Conservation (phyloP, 306 rosid genomes). For the Datisca glomerata region DNA sequence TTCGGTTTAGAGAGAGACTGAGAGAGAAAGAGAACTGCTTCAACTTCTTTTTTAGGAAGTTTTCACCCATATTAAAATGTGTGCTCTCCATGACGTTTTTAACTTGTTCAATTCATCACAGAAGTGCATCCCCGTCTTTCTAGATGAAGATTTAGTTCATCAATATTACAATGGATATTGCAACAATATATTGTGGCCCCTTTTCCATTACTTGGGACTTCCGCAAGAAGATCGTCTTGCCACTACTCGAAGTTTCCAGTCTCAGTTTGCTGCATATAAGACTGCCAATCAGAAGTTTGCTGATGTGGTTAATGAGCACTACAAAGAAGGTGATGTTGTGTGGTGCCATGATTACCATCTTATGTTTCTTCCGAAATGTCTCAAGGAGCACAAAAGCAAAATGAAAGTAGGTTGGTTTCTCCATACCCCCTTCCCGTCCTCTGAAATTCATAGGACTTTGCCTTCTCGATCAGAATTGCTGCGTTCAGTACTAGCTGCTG, state of each 20-base stretch:
- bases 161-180: conserved; percentile 92
- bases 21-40: neutral
- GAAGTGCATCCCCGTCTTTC: conserved; percentile 89
- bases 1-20: neutral
- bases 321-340: conserved; percentile 83
- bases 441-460: conserved; percentile 82
- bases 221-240: conserved; percentile 98
- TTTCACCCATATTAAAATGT: neutral
- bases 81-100: too few species aligned
- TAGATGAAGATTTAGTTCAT: conserved; percentile 86
- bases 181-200: conserved; percentile 90
- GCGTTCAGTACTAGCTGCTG: conserved; percentile 87
- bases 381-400: conserved; percentile 50
- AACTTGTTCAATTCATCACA: too few species aligned
- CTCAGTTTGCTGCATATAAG: conserved; percentile 82
- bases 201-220: conserved; percentile 89
- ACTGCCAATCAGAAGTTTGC: conserved; percentile 92
- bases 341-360: conserved; percentile 98
- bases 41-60: neutral
- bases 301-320: conserved; percentile 67
- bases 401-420: conserved; percentile 98
- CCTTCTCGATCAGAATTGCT: conserved; percentile 84
- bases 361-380: conserved; percentile 84
- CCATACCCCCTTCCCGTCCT: conserved; percentile 91
- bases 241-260: conserved; percentile 89